These are phyloP conservation scores for Rhododendron griersonianum DNA, from an alignment of 148 eudicot genomes.

Conservation along the genomic window DNA sequence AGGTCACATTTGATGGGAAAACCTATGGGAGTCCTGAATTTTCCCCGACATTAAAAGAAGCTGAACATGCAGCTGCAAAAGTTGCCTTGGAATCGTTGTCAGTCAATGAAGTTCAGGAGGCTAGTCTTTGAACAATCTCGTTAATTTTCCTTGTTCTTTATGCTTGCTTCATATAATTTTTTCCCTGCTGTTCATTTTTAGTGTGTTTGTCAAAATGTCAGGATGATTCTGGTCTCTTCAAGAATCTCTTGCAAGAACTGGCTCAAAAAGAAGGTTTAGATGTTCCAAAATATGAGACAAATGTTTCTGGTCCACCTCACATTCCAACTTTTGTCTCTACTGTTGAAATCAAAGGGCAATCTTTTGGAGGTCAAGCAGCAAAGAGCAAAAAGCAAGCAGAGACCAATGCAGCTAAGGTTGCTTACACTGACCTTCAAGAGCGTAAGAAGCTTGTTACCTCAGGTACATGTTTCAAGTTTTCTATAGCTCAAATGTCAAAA, in stretches of 20 bases:
- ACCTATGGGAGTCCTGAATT: constrained; percentile 36
- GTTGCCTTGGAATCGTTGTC: constrained; percentile 47
- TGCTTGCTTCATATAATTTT: background rate
- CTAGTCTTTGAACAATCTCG: constrained; percentile 14
- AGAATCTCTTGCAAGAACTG: constrained; percentile 62
- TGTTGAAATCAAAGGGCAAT: constrained; percentile 38
- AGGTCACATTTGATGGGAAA: constrained; percentile 52
- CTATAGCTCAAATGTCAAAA: background rate
- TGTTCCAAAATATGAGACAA: constrained; percentile 53
- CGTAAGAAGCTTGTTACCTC: constrained; percentile 32
- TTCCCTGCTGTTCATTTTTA: background rate
- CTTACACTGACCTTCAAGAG: constrained; percentile 45
- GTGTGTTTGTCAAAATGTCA: constrained; percentile 13
- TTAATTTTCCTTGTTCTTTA: background rate
- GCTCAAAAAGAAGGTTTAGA: constrained; percentile 42
- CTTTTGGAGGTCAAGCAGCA: constrained; percentile 59
- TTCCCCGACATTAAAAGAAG: constrained; percentile 59
- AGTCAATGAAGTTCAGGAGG: constrained; percentile 48
- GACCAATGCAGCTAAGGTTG: constrained; percentile 71
- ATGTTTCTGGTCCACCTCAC: constrained; percentile 54
- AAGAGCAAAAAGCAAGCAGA: constrained; percentile 80
- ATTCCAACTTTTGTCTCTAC: constrained; percentile 44
- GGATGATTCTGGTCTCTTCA: constrained; percentile 56
- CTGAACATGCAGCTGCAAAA: constrained; percentile 86
- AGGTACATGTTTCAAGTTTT: background rate